These are phyloP conservation scores for Cylindrotheca fusiformis DNA, from an alignment of 108 stramenopile genomes.

Conservation along the genomic window DNA sequence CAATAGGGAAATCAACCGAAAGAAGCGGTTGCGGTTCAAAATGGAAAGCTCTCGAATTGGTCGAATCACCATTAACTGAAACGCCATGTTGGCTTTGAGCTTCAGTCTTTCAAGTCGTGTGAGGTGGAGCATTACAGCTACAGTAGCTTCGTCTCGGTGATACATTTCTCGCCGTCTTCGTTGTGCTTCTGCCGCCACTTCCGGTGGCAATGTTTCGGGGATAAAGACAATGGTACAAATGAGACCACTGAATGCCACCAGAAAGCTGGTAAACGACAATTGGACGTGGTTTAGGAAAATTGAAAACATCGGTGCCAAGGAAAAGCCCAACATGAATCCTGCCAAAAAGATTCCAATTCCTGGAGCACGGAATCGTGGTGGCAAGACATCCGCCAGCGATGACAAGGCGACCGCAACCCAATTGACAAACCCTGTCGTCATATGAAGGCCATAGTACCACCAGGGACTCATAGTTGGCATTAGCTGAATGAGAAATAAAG, in stretches of 20 bases:
- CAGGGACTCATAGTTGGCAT: conserved; percentile 53
- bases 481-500: conserved; percentile 56
- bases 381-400: conserved; percentile 75
- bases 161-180: conserved; percentile 8
- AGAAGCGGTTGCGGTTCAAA: conserved; percentile 71
- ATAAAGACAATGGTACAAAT: conserved; percentile 41
- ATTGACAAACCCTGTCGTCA: conserved; percentile 57
- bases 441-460: conserved; percentile 58
- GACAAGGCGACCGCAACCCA: conserved; percentile 74
- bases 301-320: conserved; percentile 62
- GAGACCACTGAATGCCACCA: conserved; percentile 45
- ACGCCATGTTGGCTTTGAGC: not conserved
- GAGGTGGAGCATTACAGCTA: not conserved
- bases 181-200: conserved; percentile 45
- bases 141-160: conserved; percentile 8
- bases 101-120: not conserved
- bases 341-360: conserved; percentile 71
- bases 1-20: conserved; percentile 64
- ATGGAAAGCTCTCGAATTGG: conserved; percentile 73
- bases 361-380: conserved; percentile 63
- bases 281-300: conserved; percentile 52
- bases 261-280: conserved; percentile 50
- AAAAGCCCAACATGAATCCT: conserved; percentile 70
- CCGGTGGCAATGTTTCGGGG: conserved; percentile 74
- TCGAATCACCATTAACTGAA: conserved; percentile 15